Evolutionary conservation across 306 rosid species (phyloP).

Genomic region (Acmispon strigosus): DNA sequence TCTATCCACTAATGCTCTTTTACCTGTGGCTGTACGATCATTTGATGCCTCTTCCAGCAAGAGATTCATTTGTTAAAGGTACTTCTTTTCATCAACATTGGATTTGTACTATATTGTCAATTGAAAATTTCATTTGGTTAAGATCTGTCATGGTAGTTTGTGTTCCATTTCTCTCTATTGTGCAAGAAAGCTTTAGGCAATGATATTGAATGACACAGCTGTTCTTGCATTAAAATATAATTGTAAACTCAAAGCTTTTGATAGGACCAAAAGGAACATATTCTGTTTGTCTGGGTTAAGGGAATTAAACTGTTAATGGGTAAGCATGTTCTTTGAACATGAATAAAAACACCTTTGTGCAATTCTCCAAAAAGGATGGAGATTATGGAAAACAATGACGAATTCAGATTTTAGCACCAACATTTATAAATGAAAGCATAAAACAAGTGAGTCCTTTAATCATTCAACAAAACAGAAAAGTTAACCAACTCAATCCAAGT

Average conservation of each 20-base stretch:
- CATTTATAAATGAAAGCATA: no score
- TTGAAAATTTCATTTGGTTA: conserved; percentile 4
- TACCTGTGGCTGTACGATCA: no score
- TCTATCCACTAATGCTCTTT: conserved; percentile 33
- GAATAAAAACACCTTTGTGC: no score
- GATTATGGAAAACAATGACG: no score
- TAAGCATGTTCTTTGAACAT: background rate
- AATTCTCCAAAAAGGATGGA: no score
- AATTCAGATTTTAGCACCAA: no score
- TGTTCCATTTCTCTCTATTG: conserved; percentile 6
- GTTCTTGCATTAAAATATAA: conserved; percentile 5
- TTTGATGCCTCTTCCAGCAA: no score
- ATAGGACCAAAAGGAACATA: background rate
- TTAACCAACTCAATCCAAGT: background rate
- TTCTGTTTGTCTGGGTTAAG: background rate
- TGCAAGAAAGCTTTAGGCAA: conserved; percentile 7
- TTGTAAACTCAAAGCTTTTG: background rate
- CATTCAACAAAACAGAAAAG: background rate
- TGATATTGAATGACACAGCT: background rate
- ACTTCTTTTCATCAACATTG: no score
- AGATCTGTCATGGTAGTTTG: background rate
- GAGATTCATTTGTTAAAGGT: no score
- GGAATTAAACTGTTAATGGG: background rate
- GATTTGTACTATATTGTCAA: background rate
- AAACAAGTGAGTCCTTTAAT: no score